Evolutionary conservation across 345 rosid genomes (phyloP).

Genomic region (Turnera subulata): DNA sequence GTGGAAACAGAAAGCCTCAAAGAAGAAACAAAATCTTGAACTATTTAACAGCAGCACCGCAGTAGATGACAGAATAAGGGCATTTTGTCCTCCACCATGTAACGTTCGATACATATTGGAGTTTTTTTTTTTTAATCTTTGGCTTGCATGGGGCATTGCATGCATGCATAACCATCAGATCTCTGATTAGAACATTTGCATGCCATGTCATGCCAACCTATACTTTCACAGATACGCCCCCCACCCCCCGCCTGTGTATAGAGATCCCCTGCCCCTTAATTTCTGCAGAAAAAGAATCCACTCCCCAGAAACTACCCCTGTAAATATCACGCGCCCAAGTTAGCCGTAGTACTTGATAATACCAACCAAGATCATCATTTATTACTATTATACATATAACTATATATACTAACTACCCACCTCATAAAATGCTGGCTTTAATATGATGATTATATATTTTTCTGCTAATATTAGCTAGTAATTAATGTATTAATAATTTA

Average conservation of each 20-base stretch:
- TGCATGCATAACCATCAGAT: constrained; percentile 22
- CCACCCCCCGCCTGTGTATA: too few species aligned
- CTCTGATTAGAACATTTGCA: constrained; percentile 35
- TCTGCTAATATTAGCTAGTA: too few species aligned
- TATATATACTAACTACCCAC: too few species aligned
- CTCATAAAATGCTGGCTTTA: too few species aligned
- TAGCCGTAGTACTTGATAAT: too few species aligned
- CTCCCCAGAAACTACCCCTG: too few species aligned
- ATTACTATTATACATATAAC: too few species aligned
- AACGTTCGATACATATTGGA: not conserved
- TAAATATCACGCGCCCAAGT: too few species aligned
- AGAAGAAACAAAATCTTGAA: not conserved
- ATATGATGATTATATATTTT: too few species aligned
- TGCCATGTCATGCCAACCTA: constrained; percentile 45
- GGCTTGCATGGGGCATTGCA: constrained; percentile 1
- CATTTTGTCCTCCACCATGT: not conserved
- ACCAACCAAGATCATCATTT: too few species aligned
- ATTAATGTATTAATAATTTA: too few species aligned
- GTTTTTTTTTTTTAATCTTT: too few species aligned
- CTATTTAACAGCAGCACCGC: not conserved
- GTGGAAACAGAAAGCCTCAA: not conserved
- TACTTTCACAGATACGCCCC: constrained; percentile 25
- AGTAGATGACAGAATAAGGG: not conserved
- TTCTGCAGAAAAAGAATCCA: not conserved
- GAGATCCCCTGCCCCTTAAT: not conserved